Evolutionary conservation across 192 early-diverging fungal genomes (phyloP), one percentile per base, ranked within the genome.

Genomic region (Rhizoclosmatium sp.): DNA sequence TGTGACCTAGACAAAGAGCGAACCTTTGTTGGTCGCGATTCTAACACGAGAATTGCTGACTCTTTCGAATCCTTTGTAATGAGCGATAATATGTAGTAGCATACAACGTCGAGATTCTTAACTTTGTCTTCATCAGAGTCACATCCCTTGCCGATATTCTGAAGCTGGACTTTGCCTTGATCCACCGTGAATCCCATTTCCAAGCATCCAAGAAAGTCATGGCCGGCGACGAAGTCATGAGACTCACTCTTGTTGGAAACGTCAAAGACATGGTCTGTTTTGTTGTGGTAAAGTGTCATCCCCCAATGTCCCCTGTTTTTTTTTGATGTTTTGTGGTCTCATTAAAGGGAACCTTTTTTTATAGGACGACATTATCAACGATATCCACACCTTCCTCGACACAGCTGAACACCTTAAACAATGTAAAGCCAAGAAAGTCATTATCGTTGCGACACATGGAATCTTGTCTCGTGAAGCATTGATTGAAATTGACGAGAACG

Each of bases 281-380:
- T 61, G 54, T 89, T 58, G 78, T 88, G 69, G 84, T 88, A 70
- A 4, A 80, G 48, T 80, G 97, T 31, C 31, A 31, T 31, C 31
- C 31, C 31, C 39, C 41, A 41, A 40, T 51, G 19, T 58, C 3
- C 4, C 47, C 7, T 0, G 4, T 12, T 66, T 39, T 39, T 42
- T 66, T 66, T 2, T 66, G 19, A 2, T 66, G 12, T 4, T 42
- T 66, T 66, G 14, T 66, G 31, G 19, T 40, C 71, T 40, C 23
- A 16, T 21, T n/a, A 19, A 16, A 5, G 51, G 51, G 41, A 51
- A 59, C 19, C n/a, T 31, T 60, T 19, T 0, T 47, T 78, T n/a
- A 2, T 46, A 87, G 90, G 97, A 99, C 88, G 97, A 99, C 81
- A 94, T 96, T 84, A 95, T 98, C 78, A 97, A 99, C 79, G 89